Conservation (phyloP, 169 alveolate genomes). For the Eimeria tenella region DNA sequence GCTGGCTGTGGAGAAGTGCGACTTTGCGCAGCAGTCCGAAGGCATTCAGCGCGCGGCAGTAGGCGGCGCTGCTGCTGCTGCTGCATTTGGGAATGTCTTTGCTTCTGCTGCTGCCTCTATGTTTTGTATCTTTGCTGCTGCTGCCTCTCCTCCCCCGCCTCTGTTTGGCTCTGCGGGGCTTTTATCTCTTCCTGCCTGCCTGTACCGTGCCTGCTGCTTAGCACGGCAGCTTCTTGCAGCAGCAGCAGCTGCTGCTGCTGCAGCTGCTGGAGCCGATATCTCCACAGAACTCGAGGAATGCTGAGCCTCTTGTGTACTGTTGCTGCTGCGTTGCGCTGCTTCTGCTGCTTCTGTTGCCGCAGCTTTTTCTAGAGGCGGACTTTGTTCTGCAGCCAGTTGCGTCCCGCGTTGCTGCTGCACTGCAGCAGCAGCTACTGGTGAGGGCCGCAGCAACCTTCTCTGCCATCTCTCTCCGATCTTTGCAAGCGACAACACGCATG, state of each 20-base stretch:
- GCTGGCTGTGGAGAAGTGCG: background rate
- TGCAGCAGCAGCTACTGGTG: background rate
- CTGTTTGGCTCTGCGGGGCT: background rate
- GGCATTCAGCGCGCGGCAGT: background rate
- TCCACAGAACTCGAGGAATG: too few relatives aligned
- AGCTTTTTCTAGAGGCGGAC: background rate
- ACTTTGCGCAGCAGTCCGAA: constrained; percentile 1
- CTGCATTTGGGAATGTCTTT: too few relatives aligned
- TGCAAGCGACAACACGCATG: background rate
- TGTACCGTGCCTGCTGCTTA: background rate
- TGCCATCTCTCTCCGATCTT: background rate
- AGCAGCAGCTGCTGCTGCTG: background rate
- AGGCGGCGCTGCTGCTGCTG: too few relatives aligned
- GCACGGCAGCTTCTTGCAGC: background rate
- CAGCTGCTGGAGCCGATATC: too few relatives aligned
- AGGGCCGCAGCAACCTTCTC: background rate
- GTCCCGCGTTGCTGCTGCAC: background rate
- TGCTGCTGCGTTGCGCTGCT: background rate
- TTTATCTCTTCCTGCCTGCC: background rate
- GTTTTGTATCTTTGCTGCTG: background rate
- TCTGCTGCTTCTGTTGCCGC: background rate
- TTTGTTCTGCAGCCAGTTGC: background rate
- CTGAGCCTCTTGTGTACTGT: too few relatives aligned
- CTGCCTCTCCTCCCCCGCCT: too few relatives aligned
- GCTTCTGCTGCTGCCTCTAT: too few relatives aligned